phyloP scores from a whole-genome alignment of 2,329 filamentous ascomycete species.

The Xylaria multiplex region DNA sequence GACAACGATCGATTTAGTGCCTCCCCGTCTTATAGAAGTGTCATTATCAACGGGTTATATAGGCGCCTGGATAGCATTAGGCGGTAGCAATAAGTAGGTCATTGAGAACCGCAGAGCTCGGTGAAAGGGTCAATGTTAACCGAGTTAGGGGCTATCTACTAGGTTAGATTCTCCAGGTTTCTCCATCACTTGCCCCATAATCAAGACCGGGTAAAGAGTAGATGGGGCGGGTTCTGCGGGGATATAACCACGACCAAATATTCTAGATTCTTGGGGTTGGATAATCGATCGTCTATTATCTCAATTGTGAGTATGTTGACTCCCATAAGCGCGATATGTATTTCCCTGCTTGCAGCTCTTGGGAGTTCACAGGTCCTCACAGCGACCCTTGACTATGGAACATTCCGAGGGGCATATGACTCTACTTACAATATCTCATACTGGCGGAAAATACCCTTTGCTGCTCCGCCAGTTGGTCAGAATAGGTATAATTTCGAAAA shows the following conservation, averaged over 20 bases:
- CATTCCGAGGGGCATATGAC: slow-evolving; percentile 63
- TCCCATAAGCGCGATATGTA: slow-evolving; percentile 16
- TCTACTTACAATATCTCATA: slow-evolving; percentile 65
- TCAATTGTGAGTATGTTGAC: slow-evolving; percentile 14
- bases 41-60: not conserved
- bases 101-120: slow-evolving; percentile 18
- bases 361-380: slow-evolving; percentile 47
- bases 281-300: not conserved
- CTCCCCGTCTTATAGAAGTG: not conserved
- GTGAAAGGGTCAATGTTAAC: slow-evolving; percentile 29
- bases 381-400: slow-evolving; percentile 59
- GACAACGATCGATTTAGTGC: not conserved
- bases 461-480: slow-evolving; percentile 64
- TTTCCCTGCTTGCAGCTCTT: slow-evolving; percentile 19
- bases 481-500: slow-evolving; percentile 50
- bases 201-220: slow-evolving; percentile 13
- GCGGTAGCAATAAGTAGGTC: not conserved
- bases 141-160: slow-evolving; percentile 19
- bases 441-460: slow-evolving; percentile 70
- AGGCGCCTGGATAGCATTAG: not conserved
- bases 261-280: slow-evolving; percentile 1
- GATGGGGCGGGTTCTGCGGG: slow-evolving; percentile 18
- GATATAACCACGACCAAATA: slow-evolving; percentile 19
- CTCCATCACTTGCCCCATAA: slow-evolving; percentile 22
- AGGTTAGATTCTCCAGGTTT: slow-evolving; percentile 27